A percentile compares a stretch with the other conserved stretches of the same genome.
These are phyloP conservation scores for Globisporangium splendens DNA, from an alignment of 352 stramenopile species.

Conservation along the genomic window DNA sequence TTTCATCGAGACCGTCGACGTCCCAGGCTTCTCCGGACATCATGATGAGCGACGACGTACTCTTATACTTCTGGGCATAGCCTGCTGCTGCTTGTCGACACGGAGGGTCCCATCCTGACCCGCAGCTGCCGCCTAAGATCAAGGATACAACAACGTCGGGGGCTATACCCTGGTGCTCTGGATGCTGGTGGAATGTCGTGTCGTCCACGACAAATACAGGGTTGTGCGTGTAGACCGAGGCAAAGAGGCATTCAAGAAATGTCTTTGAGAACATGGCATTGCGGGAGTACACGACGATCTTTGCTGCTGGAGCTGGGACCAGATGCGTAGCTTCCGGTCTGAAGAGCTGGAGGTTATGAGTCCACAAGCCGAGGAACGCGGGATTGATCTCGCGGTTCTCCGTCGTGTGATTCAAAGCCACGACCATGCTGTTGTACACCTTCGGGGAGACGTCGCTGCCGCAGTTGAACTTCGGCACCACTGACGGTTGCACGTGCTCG, in stretches of 20 bases:
- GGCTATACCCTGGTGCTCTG: background rate
- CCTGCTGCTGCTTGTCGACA: slow-evolving; percentile 9
- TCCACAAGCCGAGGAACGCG: slow-evolving; percentile 24
- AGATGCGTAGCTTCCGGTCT: background rate
- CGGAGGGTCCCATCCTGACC: background rate
- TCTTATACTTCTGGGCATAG: slow-evolving; percentile 5
- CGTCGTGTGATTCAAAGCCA: background rate
- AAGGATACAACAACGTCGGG: slow-evolving; percentile 42
- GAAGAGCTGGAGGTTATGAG: slow-evolving; percentile 20
- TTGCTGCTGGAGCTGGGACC: background rate
- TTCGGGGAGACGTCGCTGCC: background rate
- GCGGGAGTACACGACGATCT: slow-evolving; percentile 18
- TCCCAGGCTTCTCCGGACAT: slow-evolving; percentile 24
- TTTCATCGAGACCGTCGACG: slow-evolving; percentile 23
- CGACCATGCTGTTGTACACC: slow-evolving; percentile 3
- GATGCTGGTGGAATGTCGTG: background rate
- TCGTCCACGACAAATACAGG: slow-evolving; percentile 31
- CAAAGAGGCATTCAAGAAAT: slow-evolving; percentile 34
- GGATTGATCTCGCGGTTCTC: slow-evolving; percentile 3
- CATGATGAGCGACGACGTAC: slow-evolving; percentile 21
- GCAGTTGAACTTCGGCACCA: background rate
- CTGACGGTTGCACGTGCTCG: background rate
- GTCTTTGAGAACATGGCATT: slow-evolving; percentile 3
- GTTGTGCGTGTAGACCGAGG: slow-evolving; percentile 14
- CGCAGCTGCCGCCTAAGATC: slow-evolving; percentile 15